Evolutionary conservation across 148 eudicot genomes (phyloP).

Genomic region (Nyssa sinensis): DNA sequence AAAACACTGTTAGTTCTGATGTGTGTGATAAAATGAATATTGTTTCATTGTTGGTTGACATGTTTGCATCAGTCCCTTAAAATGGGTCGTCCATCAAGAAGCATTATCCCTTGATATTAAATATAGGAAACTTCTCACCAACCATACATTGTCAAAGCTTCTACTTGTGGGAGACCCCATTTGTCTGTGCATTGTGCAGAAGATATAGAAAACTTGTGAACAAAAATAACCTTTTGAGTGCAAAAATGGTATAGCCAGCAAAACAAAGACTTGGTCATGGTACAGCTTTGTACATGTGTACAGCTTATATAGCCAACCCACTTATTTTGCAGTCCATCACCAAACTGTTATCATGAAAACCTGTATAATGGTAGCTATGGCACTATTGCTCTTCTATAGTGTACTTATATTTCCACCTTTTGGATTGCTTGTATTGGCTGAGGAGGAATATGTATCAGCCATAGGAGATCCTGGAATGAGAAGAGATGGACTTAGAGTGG

Average conservation of each 20-base stretch:
- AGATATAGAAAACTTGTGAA: constrained; percentile 2
- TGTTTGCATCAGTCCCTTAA: background rate
- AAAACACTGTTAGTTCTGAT: too few species aligned
- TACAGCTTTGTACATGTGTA: background rate
- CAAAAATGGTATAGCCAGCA: background rate
- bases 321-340: background rate
- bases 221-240: background rate
- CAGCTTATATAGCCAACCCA: background rate
- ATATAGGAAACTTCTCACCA: constrained; percentile 3
- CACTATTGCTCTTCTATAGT: background rate
- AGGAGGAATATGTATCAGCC: constrained; percentile 5
- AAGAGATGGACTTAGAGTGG: constrained; percentile 33
- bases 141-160: background rate
- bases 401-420: background rate
- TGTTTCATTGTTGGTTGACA: background rate
- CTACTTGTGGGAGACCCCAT: background rate
- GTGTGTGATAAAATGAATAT: background rate
- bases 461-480: constrained; percentile 36
- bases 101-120: too few species aligned
- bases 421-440: background rate
- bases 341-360: background rate
- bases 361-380: background rate
- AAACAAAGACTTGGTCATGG: background rate
- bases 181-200: background rate
- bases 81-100: too few species aligned